Base-by-base conservation (phyloP, 768 basidiomycete genomes). In the Stropharia rugosoannulata region DNA sequence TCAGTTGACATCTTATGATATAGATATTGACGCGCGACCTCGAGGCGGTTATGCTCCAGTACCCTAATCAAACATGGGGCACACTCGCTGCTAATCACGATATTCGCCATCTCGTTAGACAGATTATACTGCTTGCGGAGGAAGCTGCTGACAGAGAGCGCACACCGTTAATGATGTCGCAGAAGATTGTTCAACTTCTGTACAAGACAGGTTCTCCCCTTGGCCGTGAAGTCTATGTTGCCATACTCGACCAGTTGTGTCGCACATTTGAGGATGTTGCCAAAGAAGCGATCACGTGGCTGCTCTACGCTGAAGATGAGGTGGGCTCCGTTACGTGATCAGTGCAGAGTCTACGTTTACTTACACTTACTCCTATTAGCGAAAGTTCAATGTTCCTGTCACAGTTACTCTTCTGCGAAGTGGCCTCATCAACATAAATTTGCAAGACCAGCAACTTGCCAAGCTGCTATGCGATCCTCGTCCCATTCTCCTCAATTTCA, bases 201-300 rank as follows among this genome's bases (percentile, higher is more conserved):
- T 99, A 95, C 78, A 95, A 95, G 76, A 91, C 91, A 1, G 79
- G 82, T 4, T 85, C 85, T 2, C 86, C 90, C 61, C 80, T 99
- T 54, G 94, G 91, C 0, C 83, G 96, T 51, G 95, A 99, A 68
- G 89, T 97, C 9, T 99, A 94, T 68, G 95, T 94, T 38, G 84
- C 87, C 42, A 76, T 99, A 43, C 75, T 99, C 12, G 90, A 95
- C 56, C 89, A 93, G 59, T 75, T 99, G 40, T 98, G 97, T 68
- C 85, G 87, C 58, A 76, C 86, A 13, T 95, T 94, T 59, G 87
- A 92, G 62, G 93, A 96, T 60, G 96, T 98, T 43, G 92, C 90
- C 15, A 95, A 95, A 70, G 97, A 99, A 73, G 97, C 96, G 5
- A 90, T 95, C 48, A 91, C 90, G 1, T 99, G 97, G 97, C 76